phyloP scores from a whole-genome alignment of 441 rosid genomes.

The Brassica balearica region DNA sequence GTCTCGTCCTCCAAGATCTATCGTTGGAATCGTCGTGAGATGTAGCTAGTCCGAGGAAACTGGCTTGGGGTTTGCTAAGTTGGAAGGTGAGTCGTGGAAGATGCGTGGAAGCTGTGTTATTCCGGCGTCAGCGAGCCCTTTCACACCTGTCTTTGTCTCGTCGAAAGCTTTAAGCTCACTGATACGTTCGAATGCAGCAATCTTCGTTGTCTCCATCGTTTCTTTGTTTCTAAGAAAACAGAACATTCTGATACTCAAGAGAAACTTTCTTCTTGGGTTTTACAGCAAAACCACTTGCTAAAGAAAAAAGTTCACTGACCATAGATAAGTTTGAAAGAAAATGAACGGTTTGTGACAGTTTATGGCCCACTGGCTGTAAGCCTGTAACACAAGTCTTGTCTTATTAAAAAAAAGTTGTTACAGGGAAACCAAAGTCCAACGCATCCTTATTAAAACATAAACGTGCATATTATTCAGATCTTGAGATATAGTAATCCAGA shows the following conservation, averaged over 20 bases:
- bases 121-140: constrained; percentile 52
- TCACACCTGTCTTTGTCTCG: constrained; percentile 48
- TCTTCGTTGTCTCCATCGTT: constrained; percentile 18
- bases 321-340: neutral
- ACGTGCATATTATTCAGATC: constrained; percentile 30
- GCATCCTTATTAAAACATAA: neutral
- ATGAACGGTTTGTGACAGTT: neutral
- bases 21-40: constrained; percentile 40
- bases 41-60: constrained; percentile 9
- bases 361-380: neutral
- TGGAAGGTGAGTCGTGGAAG: constrained; percentile 40
- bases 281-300: neutral
- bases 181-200: constrained; percentile 26
- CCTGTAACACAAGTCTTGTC: neutral
- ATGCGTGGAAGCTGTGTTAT: constrained; percentile 42
- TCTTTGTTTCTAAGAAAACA: neutral
- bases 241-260: neutral
- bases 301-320: neutral
- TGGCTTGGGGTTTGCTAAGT: constrained; percentile 13
- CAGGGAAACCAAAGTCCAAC: too few species aligned
- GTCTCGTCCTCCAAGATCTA: constrained; percentile 37
- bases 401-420: neutral
- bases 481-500: constrained; percentile 51
- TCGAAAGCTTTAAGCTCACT: constrained; percentile 52
- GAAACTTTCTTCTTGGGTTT: neutral